Conservation (phyloP, 768 basidiomycete genomes). For the Kwoniella newhampshirensis region DNA sequence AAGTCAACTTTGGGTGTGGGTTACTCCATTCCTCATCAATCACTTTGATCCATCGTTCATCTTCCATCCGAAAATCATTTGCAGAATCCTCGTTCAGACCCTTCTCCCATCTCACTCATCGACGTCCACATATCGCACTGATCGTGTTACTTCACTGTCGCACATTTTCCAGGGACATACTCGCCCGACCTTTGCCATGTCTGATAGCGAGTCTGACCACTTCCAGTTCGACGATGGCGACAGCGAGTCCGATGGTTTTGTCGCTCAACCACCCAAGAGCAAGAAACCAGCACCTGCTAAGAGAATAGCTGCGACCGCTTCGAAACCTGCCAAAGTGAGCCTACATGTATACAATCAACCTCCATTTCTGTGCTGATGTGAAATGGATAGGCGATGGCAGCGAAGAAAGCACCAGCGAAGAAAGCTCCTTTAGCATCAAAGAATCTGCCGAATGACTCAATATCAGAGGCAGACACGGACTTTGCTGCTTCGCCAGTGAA, state of each 20-base stretch:
- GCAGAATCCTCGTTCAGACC: too few relatives aligned
- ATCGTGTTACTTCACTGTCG: background rate
- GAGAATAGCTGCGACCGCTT: conserved; percentile 21
- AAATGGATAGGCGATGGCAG: conserved; percentile 26
- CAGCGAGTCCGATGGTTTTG: conserved; percentile 45
- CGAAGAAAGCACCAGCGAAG: conserved; percentile 34
- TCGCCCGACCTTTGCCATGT: conserved; percentile 27
- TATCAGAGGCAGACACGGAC: conserved; percentile 39
- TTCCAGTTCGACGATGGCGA: conserved; percentile 27
- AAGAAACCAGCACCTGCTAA: conserved; percentile 28
- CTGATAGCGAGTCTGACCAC: conserved; percentile 35
- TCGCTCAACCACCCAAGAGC: conserved; percentile 19
- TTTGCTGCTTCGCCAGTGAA: conserved; percentile 55
- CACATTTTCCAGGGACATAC: background rate
- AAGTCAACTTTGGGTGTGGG: too few relatives aligned
- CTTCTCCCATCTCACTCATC: too few relatives aligned
- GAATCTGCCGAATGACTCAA: conserved; percentile 45
- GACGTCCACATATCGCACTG: too few relatives aligned
- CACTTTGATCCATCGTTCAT: too few relatives aligned
- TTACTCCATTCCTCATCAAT: too few relatives aligned
- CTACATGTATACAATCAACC: background rate
- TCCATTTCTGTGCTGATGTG: conserved; percentile 1
- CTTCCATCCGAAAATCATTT: too few relatives aligned
- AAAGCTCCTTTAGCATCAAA: conserved; percentile 56
- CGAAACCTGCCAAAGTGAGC: conserved; percentile 30